Percentiles rank a stretch among this genome's conserved stretches.
Evolutionary conservation across 495 filamentous ascomycete genomes (phyloP).

Genomic region (Daldinia caldariorum): DNA sequence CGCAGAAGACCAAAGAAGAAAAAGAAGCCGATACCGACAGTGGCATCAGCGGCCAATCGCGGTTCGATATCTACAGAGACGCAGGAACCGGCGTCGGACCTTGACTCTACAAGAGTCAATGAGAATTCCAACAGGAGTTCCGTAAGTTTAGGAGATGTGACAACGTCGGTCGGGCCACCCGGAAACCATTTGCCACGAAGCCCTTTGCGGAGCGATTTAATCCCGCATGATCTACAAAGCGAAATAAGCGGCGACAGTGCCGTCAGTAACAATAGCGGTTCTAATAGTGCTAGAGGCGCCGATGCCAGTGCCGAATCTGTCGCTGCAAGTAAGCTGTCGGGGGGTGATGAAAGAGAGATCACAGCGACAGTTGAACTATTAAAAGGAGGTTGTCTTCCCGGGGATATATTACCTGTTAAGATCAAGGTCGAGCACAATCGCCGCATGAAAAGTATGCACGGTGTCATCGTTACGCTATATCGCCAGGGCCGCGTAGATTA

Average conservation of each 20-base stretch:
- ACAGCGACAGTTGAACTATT: slow-evolving; percentile 85
- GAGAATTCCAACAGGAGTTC: slow-evolving; percentile 58
- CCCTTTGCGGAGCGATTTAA: slow-evolving; percentile 40
- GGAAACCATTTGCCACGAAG: slow-evolving; percentile 43
- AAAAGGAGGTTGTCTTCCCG: slow-evolving; percentile 84
- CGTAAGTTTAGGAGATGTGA: slow-evolving; percentile 51
- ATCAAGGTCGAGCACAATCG: slow-evolving; percentile 87
- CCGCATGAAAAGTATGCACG: slow-evolving; percentile 85
- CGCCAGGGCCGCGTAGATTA: slow-evolving; percentile 92
- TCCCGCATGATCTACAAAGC: slow-evolving; percentile 57
- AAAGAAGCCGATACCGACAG: slow-evolving; percentile 46
- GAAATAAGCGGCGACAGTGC: slow-evolving; percentile 59
- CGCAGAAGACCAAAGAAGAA: slow-evolving; percentile 65
- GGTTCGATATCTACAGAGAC: slow-evolving; percentile 43
- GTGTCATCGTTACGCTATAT: slow-evolving; percentile 92
- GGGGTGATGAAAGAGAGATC: slow-evolving; percentile 71
- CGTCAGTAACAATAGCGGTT: slow-evolving; percentile 54
- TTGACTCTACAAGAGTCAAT: slow-evolving; percentile 52
- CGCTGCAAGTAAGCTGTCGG: slow-evolving; percentile 43
- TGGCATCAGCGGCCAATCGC: slow-evolving; percentile 29
- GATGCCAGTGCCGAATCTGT: slow-evolving; percentile 49
- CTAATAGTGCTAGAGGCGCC: slow-evolving; percentile 48
- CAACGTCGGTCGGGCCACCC: slow-evolving; percentile 15
- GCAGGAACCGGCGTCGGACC: slow-evolving; percentile 48
- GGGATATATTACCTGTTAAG: slow-evolving; percentile 81